phyloP scores from a whole-genome alignment of 2,329 filamentous ascomycete genomes.

The Dothistroma pini region DNA sequence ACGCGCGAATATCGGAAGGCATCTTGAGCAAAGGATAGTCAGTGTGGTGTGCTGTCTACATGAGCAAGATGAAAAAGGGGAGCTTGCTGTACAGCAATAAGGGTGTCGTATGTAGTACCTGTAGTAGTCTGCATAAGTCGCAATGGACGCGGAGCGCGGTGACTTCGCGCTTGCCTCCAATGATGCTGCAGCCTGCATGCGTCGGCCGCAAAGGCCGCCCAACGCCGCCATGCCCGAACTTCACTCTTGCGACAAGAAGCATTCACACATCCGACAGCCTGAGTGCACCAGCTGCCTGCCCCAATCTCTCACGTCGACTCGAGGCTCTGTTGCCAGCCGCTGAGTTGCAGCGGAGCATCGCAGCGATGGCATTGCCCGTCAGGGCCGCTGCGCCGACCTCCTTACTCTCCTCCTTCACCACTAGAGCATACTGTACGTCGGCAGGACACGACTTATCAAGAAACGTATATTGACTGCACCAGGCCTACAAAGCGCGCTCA shows the following conservation, averaged over 20 bases:
- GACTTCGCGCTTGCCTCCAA: neutral
- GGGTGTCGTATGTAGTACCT: neutral
- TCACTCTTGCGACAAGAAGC: neutral
- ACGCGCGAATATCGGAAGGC: slow-evolving; percentile 82
- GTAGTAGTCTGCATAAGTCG: neutral
- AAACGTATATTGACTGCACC: slow-evolving; percentile 7
- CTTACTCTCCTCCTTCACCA: slow-evolving; percentile 29
- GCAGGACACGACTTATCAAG: neutral
- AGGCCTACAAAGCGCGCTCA: slow-evolving; percentile 39
- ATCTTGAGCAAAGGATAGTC: slow-evolving; percentile 45
- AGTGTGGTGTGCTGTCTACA: neutral
- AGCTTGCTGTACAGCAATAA: neutral
- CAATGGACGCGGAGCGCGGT: neutral
- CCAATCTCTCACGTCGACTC: neutral
- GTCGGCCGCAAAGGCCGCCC: neutral
- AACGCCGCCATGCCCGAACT: neutral
- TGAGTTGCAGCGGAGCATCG: neutral
- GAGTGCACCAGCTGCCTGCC: neutral
- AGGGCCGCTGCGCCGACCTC: slow-evolving; percentile 15
- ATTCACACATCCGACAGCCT: neutral
- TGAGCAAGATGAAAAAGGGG: neutral
- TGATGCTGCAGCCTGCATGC: neutral
- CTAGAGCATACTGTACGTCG: slow-evolving; percentile 29
- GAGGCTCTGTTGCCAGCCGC: neutral
- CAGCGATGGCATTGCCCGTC: neutral